Evolutionary conservation across 768 basidiomycete species (phyloP), one percentile per base, ranked within the genome.

Genomic region (Mycena albidolilacea): DNA sequence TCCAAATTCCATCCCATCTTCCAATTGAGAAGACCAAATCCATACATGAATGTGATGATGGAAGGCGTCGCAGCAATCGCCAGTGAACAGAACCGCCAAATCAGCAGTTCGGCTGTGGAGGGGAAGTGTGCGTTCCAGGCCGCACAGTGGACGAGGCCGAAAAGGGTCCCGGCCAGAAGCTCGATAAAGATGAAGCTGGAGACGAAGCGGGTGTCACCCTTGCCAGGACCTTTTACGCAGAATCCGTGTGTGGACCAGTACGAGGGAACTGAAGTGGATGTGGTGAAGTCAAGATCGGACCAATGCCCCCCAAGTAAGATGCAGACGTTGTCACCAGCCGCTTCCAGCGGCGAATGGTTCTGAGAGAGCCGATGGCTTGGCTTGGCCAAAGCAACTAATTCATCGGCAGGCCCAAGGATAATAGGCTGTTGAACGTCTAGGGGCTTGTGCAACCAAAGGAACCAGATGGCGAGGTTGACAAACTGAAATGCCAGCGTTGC

Each of bases 401-500:
- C 46, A 11, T 52, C 12, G 11, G n/a, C 41, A 3, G 46, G 19
- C 23, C 54, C 57, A 23, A 77, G 37, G 8, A 62, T 61, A 55
- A 82, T 73, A 1, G 78, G 79, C 14, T 69, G 73, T 21, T 71
- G 73, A 0, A 84, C 81, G 64, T 82, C 80, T 10, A 81, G 30
- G 77, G 84, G 85, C 72, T 86, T 86, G 44, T 80, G 50, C 84
- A 81, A 85, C 85, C 85, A 85, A 7, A 83, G 62, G 1, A 66
- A 41, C 69, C 83, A 85, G 14, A 77, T 80, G 3, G 78, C 63
- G 12, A 79, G 71, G 43, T 80, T 84, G 35, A 85, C 73, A 10
- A 78, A 43, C 3, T 78, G 79, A 65, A 82, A 82, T 0, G 80
- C 83, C n/a, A 84, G 50, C 0, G 85, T 86, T 3, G 80, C 73